Percentiles rank a stretch among this genome's conserved stretches.
These are phyloP conservation scores for Solanum habrochaites DNA, from an alignment of 257 asterid genomes.

Conservation along the genomic window DNA sequence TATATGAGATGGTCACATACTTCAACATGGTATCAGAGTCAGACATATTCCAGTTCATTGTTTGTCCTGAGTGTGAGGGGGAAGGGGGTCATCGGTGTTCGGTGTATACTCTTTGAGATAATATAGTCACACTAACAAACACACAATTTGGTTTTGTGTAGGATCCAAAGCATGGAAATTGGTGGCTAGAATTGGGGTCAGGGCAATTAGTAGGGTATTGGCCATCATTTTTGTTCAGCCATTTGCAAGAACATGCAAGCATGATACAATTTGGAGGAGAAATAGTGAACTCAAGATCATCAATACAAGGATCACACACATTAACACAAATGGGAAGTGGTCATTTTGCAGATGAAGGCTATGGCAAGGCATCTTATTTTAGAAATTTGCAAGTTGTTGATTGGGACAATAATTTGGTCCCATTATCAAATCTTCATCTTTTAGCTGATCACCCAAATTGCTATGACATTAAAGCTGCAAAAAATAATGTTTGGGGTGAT, in stretches of 20 bases:
- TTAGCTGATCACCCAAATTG: constrained; percentile 1
- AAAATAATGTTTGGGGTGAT: constrained; percentile 4
- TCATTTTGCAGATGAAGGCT: constrained; percentile 12
- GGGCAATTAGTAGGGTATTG: constrained; percentile 5
- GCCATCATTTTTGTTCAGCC: constrained; percentile 7
- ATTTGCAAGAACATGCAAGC: not conserved
- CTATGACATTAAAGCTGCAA: constrained; percentile 2
- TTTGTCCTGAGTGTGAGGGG: not conserved
- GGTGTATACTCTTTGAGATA: not conserved
- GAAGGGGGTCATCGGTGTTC: not conserved
- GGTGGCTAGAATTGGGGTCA: constrained; percentile 8
- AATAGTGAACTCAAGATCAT: not conserved
- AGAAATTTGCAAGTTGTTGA: constrained; percentile 9
- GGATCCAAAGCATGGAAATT: constrained; percentile 8
- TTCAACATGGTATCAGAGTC: not conserved
- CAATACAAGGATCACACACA: constrained; percentile 1
- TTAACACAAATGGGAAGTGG: constrained; percentile 17
- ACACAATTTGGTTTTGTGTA: not conserved
- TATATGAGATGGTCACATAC: not conserved
- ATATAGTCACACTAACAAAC: not conserved
- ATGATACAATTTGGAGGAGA: constrained; percentile 11
- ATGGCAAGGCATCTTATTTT: constrained; percentile 11
- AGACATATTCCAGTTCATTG: not conserved
- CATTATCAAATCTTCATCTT: not conserved
- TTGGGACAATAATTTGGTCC: constrained; percentile 9